phyloP scores from a whole-genome alignment of 768 basidiomycete genomes.

The Hysterangium stoloniferum region DNA sequence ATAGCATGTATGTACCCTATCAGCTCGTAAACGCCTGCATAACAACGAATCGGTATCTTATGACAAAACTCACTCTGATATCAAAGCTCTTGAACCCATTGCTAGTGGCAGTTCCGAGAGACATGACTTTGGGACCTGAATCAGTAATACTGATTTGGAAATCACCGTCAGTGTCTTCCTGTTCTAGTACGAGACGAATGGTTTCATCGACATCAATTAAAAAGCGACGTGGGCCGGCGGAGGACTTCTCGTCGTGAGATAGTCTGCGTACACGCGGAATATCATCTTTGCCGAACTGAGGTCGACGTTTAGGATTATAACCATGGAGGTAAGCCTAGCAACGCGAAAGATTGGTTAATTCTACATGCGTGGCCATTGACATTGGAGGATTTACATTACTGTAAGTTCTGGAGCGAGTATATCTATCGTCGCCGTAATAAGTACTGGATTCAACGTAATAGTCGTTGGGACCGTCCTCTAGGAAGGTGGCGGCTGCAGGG shows the following conservation, averaged over 20 bases:
- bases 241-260: conserved; percentile 88
- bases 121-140: conserved; percentile 93
- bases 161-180: conserved; percentile 96
- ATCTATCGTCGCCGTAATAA: conserved; percentile 81
- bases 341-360: conserved; percentile 6
- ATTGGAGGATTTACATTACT: conserved; percentile 53
- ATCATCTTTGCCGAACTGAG: conserved; percentile 71
- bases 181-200: conserved; percentile 90
- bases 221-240: conserved; percentile 74
- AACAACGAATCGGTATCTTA: no score
- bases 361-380: not conserved
- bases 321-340: conserved; percentile 67
- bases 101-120: conserved; percentile 91
- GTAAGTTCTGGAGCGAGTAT: conserved; percentile 80
- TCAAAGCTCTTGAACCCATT: conserved; percentile 99
- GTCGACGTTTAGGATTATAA: conserved; percentile 60
- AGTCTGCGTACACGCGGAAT: conserved; percentile 69
- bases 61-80: conserved; percentile 64
- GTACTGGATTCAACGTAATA: conserved; percentile 61
- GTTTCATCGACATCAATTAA: conserved; percentile 98
- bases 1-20: conserved; percentile 98
- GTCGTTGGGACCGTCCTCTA: conserved; percentile 40
- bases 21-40: conserved; percentile 23
- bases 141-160: conserved; percentile 96
- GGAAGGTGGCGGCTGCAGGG: conserved; percentile 55